Evolutionary conservation across 1,284 basidiomycete species (phyloP).

Genomic region (Entoloma clypeatum): DNA sequence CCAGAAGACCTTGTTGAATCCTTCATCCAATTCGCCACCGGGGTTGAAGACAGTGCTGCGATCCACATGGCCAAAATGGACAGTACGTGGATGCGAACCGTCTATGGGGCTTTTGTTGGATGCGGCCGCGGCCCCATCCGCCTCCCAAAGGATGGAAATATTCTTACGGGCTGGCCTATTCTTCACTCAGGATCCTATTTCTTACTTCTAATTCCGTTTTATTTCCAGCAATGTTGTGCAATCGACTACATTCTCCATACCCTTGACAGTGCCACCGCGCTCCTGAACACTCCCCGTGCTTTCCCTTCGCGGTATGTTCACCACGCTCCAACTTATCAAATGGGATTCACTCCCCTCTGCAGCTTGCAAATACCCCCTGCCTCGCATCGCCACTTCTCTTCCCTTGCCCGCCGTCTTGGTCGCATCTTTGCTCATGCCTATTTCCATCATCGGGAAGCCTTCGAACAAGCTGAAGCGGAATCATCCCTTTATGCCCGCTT

Average conservation of each 20-base stretch:
- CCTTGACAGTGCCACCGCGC: constrained; percentile 87
- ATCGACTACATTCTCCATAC: constrained; percentile 98
- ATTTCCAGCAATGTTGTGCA: constrained; percentile 82
- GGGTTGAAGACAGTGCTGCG: too few relatives aligned
- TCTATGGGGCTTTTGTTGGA: too few relatives aligned
- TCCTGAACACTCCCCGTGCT: constrained; percentile 87
- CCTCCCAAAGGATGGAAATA: too few relatives aligned
- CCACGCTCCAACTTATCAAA: neutral
- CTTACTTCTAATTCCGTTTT: constrained; percentile 6
- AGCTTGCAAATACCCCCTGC: constrained; percentile 78
- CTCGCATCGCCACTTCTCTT: constrained; percentile 84
- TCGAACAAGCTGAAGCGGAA: constrained; percentile 87
- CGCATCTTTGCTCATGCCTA: constrained; percentile 96
- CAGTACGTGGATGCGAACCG: neutral
- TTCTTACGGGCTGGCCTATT: neutral
- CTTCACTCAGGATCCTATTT: neutral
- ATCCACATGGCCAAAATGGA: too few relatives aligned
- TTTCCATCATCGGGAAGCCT: constrained; percentile 89
- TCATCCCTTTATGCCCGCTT: constrained; percentile 91
- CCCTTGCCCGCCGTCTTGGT: constrained; percentile 83
- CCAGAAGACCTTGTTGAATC: neutral
- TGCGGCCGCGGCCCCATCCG: too few relatives aligned
- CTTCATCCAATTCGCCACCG: too few relatives aligned
- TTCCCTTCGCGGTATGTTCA: constrained; percentile 80
- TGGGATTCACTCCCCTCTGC: constrained; percentile 3